Evolutionary conservation across 2,329 filamentous ascomycete species (phyloP).

Genomic region (Hymenoscyphus salicellus): DNA sequence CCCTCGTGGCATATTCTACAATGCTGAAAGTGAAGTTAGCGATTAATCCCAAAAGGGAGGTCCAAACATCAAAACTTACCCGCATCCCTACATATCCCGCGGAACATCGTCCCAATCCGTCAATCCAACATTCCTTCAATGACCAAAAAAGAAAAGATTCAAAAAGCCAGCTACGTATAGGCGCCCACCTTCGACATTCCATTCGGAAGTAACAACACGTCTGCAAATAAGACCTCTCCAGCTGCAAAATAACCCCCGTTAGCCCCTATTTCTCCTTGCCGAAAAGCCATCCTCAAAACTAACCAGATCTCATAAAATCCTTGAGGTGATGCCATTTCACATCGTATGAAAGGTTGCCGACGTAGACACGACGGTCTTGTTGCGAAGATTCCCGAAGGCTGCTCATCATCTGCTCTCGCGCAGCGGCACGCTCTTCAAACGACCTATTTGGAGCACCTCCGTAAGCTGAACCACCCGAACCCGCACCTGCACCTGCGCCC

Average conservation of each 20-base stretch:
- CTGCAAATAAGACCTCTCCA: slow-evolving; percentile 98
- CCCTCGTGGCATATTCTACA: slow-evolving; percentile 99
- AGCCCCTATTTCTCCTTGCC: slow-evolving; percentile 40
- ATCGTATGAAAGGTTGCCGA: slow-evolving; percentile 98
- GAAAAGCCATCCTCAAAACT: slow-evolving; percentile 39
- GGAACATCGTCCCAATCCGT: slow-evolving; percentile 94
- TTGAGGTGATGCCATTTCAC: slow-evolving; percentile 99
- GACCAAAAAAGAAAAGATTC: slow-evolving; percentile 52
- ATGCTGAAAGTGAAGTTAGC: slow-evolving; percentile 61
- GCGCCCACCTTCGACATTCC: slow-evolving; percentile 99
- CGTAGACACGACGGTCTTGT: slow-evolving; percentile 98
- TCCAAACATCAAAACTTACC: slow-evolving; percentile 61
- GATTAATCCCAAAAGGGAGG: slow-evolving; percentile 2
- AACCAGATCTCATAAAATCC: slow-evolving; percentile 99
- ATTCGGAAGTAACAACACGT: slow-evolving; percentile 98
- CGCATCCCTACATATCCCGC: slow-evolving; percentile 97
- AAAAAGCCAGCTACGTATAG: slow-evolving; percentile 81
- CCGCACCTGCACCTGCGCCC: slow-evolving; percentile 63
- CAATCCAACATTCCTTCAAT: slow-evolving; percentile 96
- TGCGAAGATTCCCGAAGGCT: slow-evolving; percentile 91
- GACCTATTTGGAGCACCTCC: slow-evolving; percentile 68
- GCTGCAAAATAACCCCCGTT: slow-evolving; percentile 53
- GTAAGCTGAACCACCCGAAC: slow-evolving; percentile 65
- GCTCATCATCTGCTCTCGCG: slow-evolving; percentile 95
- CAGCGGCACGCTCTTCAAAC: slow-evolving; percentile 77